Base-by-base conservation (phyloP, 2,329 filamentous ascomycete species). In the Colletotrichum musae region DNA sequence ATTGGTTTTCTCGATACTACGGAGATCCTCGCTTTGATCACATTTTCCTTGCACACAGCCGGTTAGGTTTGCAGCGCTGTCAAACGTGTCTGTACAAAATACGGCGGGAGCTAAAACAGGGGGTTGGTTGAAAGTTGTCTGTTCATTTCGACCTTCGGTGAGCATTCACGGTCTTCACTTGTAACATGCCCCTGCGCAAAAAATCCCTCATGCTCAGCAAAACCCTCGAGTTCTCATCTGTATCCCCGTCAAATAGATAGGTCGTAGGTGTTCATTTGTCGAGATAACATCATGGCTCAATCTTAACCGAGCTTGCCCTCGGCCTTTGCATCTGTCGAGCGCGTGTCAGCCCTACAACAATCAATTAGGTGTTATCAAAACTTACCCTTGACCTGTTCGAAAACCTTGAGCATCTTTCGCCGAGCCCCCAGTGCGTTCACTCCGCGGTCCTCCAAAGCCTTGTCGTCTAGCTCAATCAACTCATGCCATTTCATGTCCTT, bases 361-460 rank as follows among this genome's bases (percentile, higher is more conserved):
- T 13, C 10, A 18, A 39, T 13, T 13, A 12, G 10, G 15, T 43
- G n/a, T 39, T 15, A 10, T 21, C 48, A 75, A 43, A 6, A 15
- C 83, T 72, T 82, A 91, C 89, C 93, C 82, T 91, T 94, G 77
- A 98, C 95, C 85, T 98, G 95, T 76, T 98, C 96, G 82, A 98
- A 98, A 65, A 98, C 96, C 89, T 99, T 99, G 70, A 99, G 85
- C 94, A 99, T 97, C 88, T 99, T 99, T 79, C 95, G 93, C 74
- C 96, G 88, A 18, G 96, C 96, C 75, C 96, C 96, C 65, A 98
- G 88, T 62, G 96, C 96, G 80, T 97, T 98, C 39, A 99, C 96
- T 58, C 96, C 96, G 60, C 94, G 92, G 28, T 94, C 93, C 82
- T 98, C 95, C 72, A 99, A 85, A 57, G 94, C 95, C 78, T 95